Conservation (phyloP, 495 filamentous ascomycete genomes). For the Lepidopterella palustris region DNA sequence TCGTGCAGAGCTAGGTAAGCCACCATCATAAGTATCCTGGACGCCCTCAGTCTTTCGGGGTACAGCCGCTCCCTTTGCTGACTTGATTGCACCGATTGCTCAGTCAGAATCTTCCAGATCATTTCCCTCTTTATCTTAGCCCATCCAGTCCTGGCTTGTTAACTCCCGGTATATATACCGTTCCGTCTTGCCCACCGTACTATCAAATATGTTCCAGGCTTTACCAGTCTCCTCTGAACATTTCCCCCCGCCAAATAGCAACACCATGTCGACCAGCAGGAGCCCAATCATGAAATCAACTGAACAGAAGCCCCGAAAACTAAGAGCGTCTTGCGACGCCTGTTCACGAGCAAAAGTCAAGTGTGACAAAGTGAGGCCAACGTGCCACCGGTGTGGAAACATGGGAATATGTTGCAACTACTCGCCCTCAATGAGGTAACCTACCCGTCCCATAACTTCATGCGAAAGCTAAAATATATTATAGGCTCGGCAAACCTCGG, state of each 20-base stretch:
- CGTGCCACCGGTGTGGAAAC: conserved; percentile 27
- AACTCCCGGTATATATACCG: background rate
- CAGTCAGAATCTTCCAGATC: conserved; percentile 10
- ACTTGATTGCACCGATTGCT: background rate
- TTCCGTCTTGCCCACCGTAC: background rate
- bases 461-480: conserved; percentile 6
- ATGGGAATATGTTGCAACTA: conserved; percentile 32
- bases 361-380: conserved; percentile 26
- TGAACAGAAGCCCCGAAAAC: conserved; percentile 27
- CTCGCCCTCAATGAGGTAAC: conserved; percentile 28
- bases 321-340: conserved; percentile 27
- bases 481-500: conserved; percentile 26
- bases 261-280: conserved; percentile 18
- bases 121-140: conserved; percentile 10
- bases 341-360: conserved; percentile 27
- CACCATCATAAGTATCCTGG: no score
- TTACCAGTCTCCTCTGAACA: conserved; percentile 8
- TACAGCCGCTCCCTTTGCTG: background rate
- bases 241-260: conserved; percentile 8
- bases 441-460: background rate
- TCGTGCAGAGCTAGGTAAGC: background rate
- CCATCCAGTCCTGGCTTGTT: conserved; percentile 6
- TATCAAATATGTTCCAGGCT: conserved; percentile 23
- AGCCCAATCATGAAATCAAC: background rate
- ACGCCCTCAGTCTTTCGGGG: background rate